Evolutionary conservation across 768 basidiomycete species (phyloP).

Genomic region (Boletus subcaerulescens): DNA sequence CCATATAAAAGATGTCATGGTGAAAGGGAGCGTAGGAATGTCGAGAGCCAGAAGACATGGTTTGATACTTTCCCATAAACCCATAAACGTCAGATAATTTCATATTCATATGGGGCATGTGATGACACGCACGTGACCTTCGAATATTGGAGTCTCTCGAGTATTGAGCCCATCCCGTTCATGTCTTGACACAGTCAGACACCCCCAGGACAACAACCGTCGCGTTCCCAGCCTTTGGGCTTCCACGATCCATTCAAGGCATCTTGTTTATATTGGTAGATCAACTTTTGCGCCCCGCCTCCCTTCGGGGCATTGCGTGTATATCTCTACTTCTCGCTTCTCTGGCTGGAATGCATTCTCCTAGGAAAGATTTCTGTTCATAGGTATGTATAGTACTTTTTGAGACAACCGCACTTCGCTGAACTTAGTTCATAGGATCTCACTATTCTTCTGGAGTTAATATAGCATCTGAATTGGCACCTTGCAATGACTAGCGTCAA

Average conservation of each 20-base stretch:
- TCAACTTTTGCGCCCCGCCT: conserved; percentile 8
- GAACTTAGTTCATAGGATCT: conserved; percentile 11
- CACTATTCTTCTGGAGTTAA: conserved; percentile 1
- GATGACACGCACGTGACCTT: conserved; percentile 21
- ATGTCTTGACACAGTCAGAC: conserved; percentile 22
- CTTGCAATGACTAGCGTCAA: conserved; percentile 25
- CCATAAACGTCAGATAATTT: too few species aligned
- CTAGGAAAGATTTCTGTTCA: conserved; percentile 13
- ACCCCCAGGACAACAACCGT: conserved; percentile 4
- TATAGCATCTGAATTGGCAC: conserved; percentile 3
- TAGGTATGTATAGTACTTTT: conserved; percentile 15
- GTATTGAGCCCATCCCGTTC: conserved; percentile 18
- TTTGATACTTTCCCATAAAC: conserved; percentile 14
- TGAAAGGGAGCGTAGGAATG: too few species aligned
- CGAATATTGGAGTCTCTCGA: conserved; percentile 11
- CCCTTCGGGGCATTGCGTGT: conserved; percentile 7
- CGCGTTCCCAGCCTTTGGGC: conserved; percentile 7
- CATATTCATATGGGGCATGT: neutral
- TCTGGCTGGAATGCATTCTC: conserved; percentile 23
- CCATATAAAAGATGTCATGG: too few species aligned
- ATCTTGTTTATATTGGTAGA: conserved; percentile 26
- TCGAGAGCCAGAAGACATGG: too few species aligned
- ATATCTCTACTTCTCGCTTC: conserved; percentile 12
- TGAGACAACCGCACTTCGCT: neutral
- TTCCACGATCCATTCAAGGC: conserved; percentile 6